Conservation (phyloP, 2,329 filamentous ascomycete species). For the Erysiphe neolycopersici region DNA sequence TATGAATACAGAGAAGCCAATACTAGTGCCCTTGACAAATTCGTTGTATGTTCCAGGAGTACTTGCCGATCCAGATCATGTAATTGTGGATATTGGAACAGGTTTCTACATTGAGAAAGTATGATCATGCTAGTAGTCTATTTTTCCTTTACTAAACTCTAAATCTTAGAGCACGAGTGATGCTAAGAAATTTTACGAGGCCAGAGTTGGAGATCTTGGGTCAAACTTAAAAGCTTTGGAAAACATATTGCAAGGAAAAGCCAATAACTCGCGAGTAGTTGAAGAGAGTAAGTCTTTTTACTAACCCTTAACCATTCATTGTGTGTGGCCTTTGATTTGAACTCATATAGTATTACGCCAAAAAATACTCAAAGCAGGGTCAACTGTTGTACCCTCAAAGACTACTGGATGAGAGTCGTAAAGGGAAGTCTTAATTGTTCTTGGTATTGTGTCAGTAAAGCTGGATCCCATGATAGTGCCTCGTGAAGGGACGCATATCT, state of each 20-base stretch:
- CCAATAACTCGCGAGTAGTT: conserved; percentile 56
- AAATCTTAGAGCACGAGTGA: conserved; percentile 15
- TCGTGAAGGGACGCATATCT: no score
- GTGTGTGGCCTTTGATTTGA: background rate
- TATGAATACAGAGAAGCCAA: conserved; percentile 19
- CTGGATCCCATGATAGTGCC: no score
- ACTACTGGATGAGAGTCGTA: no score
- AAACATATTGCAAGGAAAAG: conserved; percentile 46
- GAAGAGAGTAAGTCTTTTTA: conserved; percentile 42
- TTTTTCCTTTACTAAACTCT: background rate
- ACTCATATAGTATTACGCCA: conserved; percentile 21
- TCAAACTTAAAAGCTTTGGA: conserved; percentile 40
- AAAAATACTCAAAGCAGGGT: conserved; percentile 19
- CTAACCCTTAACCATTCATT: background rate
- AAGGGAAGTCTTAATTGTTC: no score
- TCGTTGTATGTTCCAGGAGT: conserved; percentile 81
- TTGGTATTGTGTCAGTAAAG: no score
- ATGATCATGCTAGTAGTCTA: background rate
- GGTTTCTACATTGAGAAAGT: conserved; percentile 92
- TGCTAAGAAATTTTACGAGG: conserved; percentile 38
- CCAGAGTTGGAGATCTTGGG: conserved; percentile 38
- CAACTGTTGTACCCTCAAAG: background rate
- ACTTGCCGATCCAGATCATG: conserved; percentile 44
- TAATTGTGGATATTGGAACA: conserved; percentile 79
- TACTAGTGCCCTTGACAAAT: conserved; percentile 83